Evolutionary conservation across 2,329 filamentous ascomycete species (phyloP).

Genomic region (Aspergillus costaricaensis): DNA sequence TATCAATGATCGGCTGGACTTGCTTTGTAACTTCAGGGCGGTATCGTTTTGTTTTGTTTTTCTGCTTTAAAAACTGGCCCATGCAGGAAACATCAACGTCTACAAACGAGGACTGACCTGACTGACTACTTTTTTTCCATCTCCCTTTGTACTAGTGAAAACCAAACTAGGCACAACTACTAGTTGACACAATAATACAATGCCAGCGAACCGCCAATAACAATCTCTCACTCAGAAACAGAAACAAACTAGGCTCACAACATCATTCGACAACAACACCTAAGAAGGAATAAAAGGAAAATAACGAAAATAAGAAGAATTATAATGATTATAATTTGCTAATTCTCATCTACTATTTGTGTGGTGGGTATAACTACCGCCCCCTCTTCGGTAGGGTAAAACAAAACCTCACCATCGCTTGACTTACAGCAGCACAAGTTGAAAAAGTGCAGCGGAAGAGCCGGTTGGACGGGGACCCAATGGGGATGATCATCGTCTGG

Average conservation of each 20-base stretch:
- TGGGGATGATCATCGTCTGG: background rate
- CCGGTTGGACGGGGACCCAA: constrained; percentile 10
- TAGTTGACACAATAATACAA: background rate
- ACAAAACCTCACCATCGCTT: constrained; percentile 3
- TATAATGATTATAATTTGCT: background rate
- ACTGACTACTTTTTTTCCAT: too few relatives aligned
- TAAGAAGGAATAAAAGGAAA: too few relatives aligned
- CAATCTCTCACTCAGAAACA: too few relatives aligned
- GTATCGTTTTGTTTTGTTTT: background rate
- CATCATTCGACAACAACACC: background rate
- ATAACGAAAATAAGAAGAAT: too few relatives aligned
- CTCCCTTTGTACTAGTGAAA: background rate
- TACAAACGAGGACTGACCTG: too few relatives aligned
- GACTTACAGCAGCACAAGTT: background rate
- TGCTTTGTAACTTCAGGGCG: background rate
- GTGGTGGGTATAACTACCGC: background rate
- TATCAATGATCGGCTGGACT: background rate
- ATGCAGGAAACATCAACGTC: background rate
- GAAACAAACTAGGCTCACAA: background rate
- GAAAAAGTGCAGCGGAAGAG: constrained; percentile 15
- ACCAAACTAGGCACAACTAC: background rate
- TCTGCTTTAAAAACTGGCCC: background rate
- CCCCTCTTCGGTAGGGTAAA: background rate
- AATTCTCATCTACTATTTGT: background rate
- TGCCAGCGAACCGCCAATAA: too few relatives aligned